Evolutionary conservation across 208 protist genomes (phyloP), one percentile per base, ranked within the genome.

Genomic region (Crithidia sp.): DNA sequence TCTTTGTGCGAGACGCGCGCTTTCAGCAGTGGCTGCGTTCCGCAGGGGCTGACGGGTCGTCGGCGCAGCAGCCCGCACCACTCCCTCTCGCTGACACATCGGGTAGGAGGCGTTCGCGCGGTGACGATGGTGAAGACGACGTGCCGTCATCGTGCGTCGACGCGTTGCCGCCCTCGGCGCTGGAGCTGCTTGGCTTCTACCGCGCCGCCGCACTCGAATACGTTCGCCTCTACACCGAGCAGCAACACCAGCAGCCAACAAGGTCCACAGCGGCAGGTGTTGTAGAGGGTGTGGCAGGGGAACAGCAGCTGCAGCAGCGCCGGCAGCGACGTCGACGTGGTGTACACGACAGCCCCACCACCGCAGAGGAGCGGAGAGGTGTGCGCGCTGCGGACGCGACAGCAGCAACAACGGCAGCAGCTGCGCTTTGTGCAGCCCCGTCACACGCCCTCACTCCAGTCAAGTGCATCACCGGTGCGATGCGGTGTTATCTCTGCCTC

Each of bases 401-500:
- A 49, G 12, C 12, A 13, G 45, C 45, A 2, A 13, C 45, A 13
- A 14, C 45, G 7, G 45, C 45, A 13, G 7, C 45, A 49, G 12
- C 45, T 2, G 45, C 45, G 12, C 45, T 49, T 13, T 49, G 12
- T 41, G 56, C 37, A 0, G 39, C 16, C 10, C 0, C 47, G 37
- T 9, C 52, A 9, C 4, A 37, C 45, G 44, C 43, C 59, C 45
- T n/a, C 45, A 61, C 45, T 37, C 65, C 59, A 19, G 67, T 55
- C 39, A 66, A 80, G 47, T 44, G 36, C 43, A 71, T 83, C 56
- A 62, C 91, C 14, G 84, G 79, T 2, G 92, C 89, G n/a, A 89
- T 95, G 80, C 92, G 92, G 2, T 90, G 89, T 69, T 89, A 91
- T 80, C 71, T 91, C 54, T 62, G 76, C 44, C 53, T 84, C 14